Percentiles rank a stretch among this genome's conserved stretches.
These are phyloP conservation scores for Septoria linicola DNA, from an alignment of 2,329 filamentous ascomycete species.

Conservation along the genomic window DNA sequence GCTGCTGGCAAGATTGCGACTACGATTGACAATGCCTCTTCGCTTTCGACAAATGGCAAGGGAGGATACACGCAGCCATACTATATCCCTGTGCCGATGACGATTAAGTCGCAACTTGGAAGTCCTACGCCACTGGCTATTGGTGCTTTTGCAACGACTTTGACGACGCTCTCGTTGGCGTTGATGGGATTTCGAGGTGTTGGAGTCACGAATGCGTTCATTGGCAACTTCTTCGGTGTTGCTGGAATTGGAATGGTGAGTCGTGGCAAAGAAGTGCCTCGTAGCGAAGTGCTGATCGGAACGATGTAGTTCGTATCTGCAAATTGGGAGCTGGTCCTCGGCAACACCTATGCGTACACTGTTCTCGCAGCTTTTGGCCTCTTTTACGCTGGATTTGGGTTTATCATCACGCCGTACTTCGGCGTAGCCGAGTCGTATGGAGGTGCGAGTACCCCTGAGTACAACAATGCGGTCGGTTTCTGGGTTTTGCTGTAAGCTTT, in stretches of 20 bases:
- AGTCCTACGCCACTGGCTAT: conserved; percentile 49
- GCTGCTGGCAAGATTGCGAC: conserved; percentile 31
- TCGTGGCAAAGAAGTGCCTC: background rate
- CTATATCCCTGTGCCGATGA: conserved; percentile 36
- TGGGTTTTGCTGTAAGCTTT: conserved; percentile 47
- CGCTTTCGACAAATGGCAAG: conserved; percentile 16
- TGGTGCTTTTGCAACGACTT: conserved; percentile 55
- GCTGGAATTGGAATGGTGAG: conserved; percentile 52
- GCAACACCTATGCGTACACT: conserved; percentile 55
- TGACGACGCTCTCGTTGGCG: conserved; percentile 55
- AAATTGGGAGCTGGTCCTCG: conserved; percentile 56
- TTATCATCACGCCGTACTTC: conserved; percentile 50
- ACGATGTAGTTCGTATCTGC: conserved; percentile 45
- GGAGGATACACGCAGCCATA: conserved; percentile 19
- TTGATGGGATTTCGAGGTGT: conserved; percentile 58
- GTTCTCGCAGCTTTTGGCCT: conserved; percentile 57
- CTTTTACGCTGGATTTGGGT: conserved; percentile 53
- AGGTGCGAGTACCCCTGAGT: conserved; percentile 41
- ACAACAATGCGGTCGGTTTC: conserved; percentile 53
- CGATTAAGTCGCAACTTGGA: conserved; percentile 35
- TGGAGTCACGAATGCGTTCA: conserved; percentile 52
- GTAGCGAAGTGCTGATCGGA: background rate
- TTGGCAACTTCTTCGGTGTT: conserved; percentile 57
- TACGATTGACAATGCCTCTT: conserved; percentile 18
- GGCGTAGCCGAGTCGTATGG: conserved; percentile 49